Evolutionary conservation across 108 stramenopile species (phyloP), one percentile per base, ranked within the genome.

Genomic region (Hondaea fermentalgiana): DNA sequence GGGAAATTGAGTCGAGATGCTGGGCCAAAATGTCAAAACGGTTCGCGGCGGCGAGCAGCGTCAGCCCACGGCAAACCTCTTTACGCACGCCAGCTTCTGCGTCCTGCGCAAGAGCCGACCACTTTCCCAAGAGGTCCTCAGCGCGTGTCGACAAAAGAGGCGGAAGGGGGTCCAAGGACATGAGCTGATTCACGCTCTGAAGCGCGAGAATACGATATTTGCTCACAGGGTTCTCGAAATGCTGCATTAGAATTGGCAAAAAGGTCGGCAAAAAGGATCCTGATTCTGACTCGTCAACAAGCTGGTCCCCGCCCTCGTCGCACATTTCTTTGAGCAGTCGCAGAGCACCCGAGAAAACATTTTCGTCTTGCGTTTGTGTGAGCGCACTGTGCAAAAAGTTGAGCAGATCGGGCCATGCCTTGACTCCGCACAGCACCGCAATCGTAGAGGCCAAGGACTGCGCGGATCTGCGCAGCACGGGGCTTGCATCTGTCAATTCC

Each of bases 261-360:
- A 83, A 83, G n/a, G 76, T 53, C 23, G 51, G 43, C 10, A 83
- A 3, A 35, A 53, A 83, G 28, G 76, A 17, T 53, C 51, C 49
- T 16, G 49, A 47, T 2, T 21, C 51, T 45, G 44, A 12, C 49
- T 83, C 76, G 12, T 83, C 49, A 6, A 17, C 45, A 6, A 83
- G 45, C 23, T 83, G 76, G 25, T 83, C 76, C 28, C 49, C 76
- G 51, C 76, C 76, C n/a, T 83, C 76, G 49, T 83, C 76, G 76
- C 76, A 83, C 49, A 83, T 47, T 17, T 83, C 49, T 23, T 83
- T 53, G 49, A 83, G 76, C n/a, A 53, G 45, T 45, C n/a, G 14
- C 3, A 83, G 28, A 12, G 76, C 76, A 12, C 49, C 45, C 3
- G 45, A 21, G 28, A 83, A 83, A 6, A 6, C 17, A 45, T 53